phyloP scores from a whole-genome alignment of 2,329 filamentous ascomycete genomes.

The Rachicladosporium sp. region DNA sequence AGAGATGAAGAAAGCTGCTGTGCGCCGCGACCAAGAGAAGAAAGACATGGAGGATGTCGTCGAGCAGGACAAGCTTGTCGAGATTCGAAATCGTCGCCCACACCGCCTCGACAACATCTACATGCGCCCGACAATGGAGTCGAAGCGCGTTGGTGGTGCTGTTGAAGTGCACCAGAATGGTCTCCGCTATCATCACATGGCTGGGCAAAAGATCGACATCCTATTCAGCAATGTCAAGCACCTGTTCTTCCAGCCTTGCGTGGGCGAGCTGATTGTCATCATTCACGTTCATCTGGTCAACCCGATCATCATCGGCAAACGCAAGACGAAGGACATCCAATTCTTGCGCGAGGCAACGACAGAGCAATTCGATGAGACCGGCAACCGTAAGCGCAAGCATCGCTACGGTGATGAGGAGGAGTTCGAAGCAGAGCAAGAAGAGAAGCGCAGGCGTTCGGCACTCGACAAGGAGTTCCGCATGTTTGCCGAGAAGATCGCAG shows the following conservation, averaged over 20 bases:
- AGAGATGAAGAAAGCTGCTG: constrained; percentile 85
- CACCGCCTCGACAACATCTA: constrained; percentile 87
- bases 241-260: constrained; percentile 95
- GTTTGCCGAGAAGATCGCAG: constrained; percentile 94
- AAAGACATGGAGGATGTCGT: constrained; percentile 99
- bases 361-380: constrained; percentile 97
- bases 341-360: constrained; percentile 97
- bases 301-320: constrained; percentile 94
- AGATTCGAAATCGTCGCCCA: constrained; percentile 87
- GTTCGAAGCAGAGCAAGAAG: constrained; percentile 96
- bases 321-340: constrained; percentile 97
- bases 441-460: constrained; percentile 77
- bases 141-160: constrained; percentile 89
- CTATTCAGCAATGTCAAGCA: constrained; percentile 98
- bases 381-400: constrained; percentile 94
- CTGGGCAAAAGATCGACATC: constrained; percentile 75
- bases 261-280: constrained; percentile 91
- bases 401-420: constrained; percentile 97
- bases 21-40: constrained; percentile 93
- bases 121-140: constrained; percentile 87
- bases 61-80: constrained; percentile 92
- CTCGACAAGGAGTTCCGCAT: constrained; percentile 91
- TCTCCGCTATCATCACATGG: constrained; percentile 80
- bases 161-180: constrained; percentile 98
- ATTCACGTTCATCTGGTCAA: constrained; percentile 98